phyloP scores from a whole-genome alignment of 129 eudicot species.

The carrot (Daucus carota) region DNA sequence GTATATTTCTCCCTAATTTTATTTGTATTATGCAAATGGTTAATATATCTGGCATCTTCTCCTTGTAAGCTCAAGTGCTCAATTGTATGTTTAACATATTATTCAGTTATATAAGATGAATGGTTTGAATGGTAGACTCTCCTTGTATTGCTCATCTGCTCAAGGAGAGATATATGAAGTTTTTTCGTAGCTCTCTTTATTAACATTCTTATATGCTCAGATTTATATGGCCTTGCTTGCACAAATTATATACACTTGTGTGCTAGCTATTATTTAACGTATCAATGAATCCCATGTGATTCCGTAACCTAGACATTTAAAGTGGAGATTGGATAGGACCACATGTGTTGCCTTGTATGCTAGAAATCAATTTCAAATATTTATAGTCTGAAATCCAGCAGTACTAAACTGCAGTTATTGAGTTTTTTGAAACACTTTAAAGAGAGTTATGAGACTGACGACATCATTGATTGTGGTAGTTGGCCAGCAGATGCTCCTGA shows the following conservation, averaged over 20 bases:
- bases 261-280: background rate
- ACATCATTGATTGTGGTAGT: slow-evolving; percentile 15
- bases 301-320: background rate
- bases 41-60: background rate
- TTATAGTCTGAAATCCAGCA: background rate
- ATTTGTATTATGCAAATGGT: background rate
- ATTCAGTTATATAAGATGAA: background rate
- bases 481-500: background rate
- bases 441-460: slow-evolving; percentile 14
- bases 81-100: background rate
- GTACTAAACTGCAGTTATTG: background rate
- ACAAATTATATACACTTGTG: background rate
- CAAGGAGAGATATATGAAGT: background rate
- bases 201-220: background rate
- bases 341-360: background rate
- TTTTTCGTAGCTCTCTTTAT: background rate
- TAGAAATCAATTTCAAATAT: background rate
- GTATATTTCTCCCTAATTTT: background rate
- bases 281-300: background rate
- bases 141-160: background rate
- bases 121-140: background rate
- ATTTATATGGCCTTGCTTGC: background rate
- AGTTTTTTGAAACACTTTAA: slow-evolving; percentile 2
- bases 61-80: background rate
- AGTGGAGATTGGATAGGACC: background rate